A percentile compares a stretch with the other conserved stretches of the same genome.
Conservation (phyloP, 2,329 filamentous ascomycete genomes). For the Penicillium expansum region DNA sequence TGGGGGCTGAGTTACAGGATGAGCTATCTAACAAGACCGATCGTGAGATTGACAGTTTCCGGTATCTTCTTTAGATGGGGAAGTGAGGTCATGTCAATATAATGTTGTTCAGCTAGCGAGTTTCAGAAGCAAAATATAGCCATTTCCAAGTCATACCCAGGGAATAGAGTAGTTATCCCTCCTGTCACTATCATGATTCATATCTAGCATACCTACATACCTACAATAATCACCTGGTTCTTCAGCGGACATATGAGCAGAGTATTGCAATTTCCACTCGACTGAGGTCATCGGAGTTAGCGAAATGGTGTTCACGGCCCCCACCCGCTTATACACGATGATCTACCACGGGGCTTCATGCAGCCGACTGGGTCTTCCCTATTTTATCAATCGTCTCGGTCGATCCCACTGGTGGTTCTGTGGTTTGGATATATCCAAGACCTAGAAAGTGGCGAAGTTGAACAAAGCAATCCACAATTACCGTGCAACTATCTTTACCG, state of each 20-base stretch:
- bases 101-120: not conserved
- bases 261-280: not conserved
- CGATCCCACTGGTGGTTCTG: no score
- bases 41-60: slow-evolving; percentile 17
- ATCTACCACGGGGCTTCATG: no score
- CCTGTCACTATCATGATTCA: no score
- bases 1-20: slow-evolving; percentile 15
- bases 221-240: not conserved
- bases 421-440: no score
- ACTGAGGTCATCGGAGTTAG: not conserved
- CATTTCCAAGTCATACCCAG: not conserved
- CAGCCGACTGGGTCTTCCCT: not conserved
- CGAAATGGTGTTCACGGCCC: no score
- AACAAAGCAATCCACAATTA: no score
- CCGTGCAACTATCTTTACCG: no score
- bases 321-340: not conserved
- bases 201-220: no score
- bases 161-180: no score
- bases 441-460: no score
- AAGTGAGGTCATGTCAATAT: no score
- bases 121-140: not conserved
- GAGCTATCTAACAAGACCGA: slow-evolving; percentile 21
- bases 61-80: slow-evolving; percentile 11
- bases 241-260: not conserved
- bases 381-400: not conserved